Conservation (phyloP, 352 stramenopile genomes). For the Sclerospora graminicola region DNA sequence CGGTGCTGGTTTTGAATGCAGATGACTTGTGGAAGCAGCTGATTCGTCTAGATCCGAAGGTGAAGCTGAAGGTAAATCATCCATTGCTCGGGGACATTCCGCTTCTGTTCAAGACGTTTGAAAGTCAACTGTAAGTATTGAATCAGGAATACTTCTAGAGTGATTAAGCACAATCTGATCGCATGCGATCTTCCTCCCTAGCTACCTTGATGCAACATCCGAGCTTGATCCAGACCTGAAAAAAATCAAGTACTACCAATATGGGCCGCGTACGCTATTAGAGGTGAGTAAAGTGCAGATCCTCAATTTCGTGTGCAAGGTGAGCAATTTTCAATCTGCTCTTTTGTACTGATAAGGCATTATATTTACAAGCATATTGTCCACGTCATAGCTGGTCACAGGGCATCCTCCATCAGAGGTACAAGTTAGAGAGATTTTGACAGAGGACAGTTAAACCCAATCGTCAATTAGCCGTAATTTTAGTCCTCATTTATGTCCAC, state of each 20-base stretch:
- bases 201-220: conserved; percentile 55
- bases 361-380: conserved; percentile 1
- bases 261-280: conserved; percentile 48
- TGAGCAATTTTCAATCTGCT: conserved; percentile 11
- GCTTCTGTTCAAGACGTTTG: conserved; percentile 68
- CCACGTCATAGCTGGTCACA: conserved; percentile 43
- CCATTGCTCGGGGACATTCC: conserved; percentile 58
- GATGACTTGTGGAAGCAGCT: conserved; percentile 78
- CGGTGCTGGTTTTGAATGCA: conserved; percentile 13
- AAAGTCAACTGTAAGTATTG: conserved; percentile 54
- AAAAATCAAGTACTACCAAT: conserved; percentile 67
- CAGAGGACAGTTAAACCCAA: conserved; percentile 35
- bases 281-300: conserved; percentile 84
- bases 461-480: conserved; percentile 1
- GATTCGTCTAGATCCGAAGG: conserved; percentile 41
- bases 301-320: conserved; percentile 84
- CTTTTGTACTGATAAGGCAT: background rate
- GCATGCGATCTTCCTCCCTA: conserved; percentile 7
- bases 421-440: conserved; percentile 53
- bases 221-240: conserved; percentile 71
- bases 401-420: conserved; percentile 50
- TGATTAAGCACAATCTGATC: background rate
- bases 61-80: conserved; percentile 53
- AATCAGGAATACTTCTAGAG: background rate
- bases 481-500: conserved; percentile 14